Base-by-base conservation (phyloP, 2,329 filamentous ascomycete genomes). In the Alternaria ethzedia region DNA sequence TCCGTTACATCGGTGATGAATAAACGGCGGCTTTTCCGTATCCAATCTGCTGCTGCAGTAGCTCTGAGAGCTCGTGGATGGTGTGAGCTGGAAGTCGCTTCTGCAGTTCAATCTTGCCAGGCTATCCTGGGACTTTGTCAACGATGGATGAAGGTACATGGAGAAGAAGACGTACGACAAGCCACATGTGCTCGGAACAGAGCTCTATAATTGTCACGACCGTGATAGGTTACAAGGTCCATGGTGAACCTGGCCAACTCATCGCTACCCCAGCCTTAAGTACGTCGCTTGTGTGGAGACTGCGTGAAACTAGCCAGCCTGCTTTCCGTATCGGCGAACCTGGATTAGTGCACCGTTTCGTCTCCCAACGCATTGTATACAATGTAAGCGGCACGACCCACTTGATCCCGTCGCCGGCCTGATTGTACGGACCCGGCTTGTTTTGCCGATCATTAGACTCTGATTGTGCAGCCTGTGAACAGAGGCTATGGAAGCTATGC, bases 311-410 rank as follows among this genome's bases (percentile, higher is more conserved):
- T 51, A 54, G 36, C 54, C 47, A 54, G 59, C 45, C 49, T 64
- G 57, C 51, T 47, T 47, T 56, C 50, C 59, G 58, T 46, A 28
- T 57, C 45, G 63, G 57, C 62, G 61, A 56, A 54, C 23, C 47
- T 55, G 47, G 30, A 59, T 41, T 61, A 67, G 63, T 58, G 60
- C 55, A 66, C 65, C 23, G 58, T 45, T 43, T 32, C 43, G 54
- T 44, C 26, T 30, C 26, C 23, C 36, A 25, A 21, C 13, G 26
- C 13, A 25, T 13, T 15, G 44, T 41, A 32, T 57, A 41, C 30
- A 63, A 12, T 8, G 45, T 25, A 15, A 47, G 50, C 30, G 49
- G 49, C 28, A 13, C 44, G 49, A n/a, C 43, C 51, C 50, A 60
- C 56, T 36, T 60, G 15, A n/a, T 56, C 20, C 26, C 57, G 51